These are phyloP conservation scores for Platanthera zijinensis DNA, from an alignment of 106 monocot genomes.

Conservation along the genomic window DNA sequence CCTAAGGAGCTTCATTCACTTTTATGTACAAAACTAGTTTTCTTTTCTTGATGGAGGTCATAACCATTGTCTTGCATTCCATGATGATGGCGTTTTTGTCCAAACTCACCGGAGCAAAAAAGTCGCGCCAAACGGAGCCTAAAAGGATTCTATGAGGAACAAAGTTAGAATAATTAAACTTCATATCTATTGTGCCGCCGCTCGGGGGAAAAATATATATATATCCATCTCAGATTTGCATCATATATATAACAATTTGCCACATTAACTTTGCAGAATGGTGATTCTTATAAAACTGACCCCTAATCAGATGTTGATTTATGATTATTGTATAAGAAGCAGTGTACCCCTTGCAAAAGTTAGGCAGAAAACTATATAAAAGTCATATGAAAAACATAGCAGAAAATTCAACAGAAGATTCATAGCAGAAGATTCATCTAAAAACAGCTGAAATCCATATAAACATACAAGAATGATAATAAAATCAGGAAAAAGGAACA, in stretches of 20 bases:
- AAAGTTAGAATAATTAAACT: too few species aligned
- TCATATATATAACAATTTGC: background rate
- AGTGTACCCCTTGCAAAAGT: background rate
- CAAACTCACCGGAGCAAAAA: too few species aligned
- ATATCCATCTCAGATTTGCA: too few species aligned
- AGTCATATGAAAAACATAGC: background rate
- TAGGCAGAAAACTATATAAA: background rate
- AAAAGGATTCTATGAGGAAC: too few species aligned
- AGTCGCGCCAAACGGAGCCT: too few species aligned
- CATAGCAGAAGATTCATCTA: slow-evolving; percentile 1
- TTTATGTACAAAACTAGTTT: too few species aligned
- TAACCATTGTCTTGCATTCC: too few species aligned
- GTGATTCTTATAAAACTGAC: background rate
- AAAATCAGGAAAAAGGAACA: background rate
- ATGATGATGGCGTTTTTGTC: too few species aligned
- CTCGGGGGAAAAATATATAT: too few species aligned
- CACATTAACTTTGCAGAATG: background rate
- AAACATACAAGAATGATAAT: slow-evolving; percentile 1
- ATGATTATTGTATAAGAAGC: background rate
- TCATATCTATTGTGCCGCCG: too few species aligned
- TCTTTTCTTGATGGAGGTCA: too few species aligned
- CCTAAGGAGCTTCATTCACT: too few species aligned
- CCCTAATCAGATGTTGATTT: background rate
- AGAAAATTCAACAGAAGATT: background rate
- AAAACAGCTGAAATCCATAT: slow-evolving; percentile 4